Percentiles rank a stretch among this genome's conserved stretches.
Conservation (phyloP, 352 stramenopile genomes). For the Halophytophthora batemanensis region DNA sequence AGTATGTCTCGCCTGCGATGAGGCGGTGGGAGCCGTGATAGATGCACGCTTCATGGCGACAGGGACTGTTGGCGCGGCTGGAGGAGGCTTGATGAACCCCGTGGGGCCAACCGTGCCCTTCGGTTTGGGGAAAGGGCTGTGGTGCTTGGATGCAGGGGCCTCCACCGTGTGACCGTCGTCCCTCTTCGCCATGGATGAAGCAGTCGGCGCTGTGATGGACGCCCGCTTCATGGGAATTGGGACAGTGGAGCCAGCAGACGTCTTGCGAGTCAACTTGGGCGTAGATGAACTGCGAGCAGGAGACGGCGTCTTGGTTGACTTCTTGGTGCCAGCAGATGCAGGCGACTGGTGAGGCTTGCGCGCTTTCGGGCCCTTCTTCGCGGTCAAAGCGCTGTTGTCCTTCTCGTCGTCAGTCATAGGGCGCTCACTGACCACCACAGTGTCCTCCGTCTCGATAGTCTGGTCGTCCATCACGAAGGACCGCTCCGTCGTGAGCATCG, state of each 20-base stretch:
- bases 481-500: constrained; percentile 64
- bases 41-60: constrained; percentile 28
- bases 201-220: constrained; percentile 26
- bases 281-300: constrained; percentile 1
- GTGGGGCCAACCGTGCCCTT: constrained; percentile 14
- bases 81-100: constrained; percentile 22
- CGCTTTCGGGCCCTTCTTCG: constrained; percentile 2
- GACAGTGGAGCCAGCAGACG: constrained; percentile 18
- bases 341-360: constrained; percentile 7
- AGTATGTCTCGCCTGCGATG: constrained; percentile 23
- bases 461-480: constrained; percentile 67
- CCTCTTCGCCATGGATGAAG: constrained; percentile 28
- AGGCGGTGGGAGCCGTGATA: constrained; percentile 28
- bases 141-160: constrained; percentile 6
- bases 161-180: constrained; percentile 4
- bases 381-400: constrained; percentile 25
- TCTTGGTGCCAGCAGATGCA: constrained; percentile 6
- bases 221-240: constrained; percentile 22
- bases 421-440: constrained; percentile 56
- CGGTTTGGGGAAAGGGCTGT: constrained; percentile 8
- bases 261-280: constrained; percentile 21
- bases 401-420: constrained; percentile 59
- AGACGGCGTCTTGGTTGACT: background rate
- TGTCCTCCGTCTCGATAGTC: constrained; percentile 57
- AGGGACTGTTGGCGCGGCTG: constrained; percentile 20